Base-by-base conservation (phyloP, 2,329 filamentous ascomycete genomes). In the Colletotrichum cordylinicola region DNA sequence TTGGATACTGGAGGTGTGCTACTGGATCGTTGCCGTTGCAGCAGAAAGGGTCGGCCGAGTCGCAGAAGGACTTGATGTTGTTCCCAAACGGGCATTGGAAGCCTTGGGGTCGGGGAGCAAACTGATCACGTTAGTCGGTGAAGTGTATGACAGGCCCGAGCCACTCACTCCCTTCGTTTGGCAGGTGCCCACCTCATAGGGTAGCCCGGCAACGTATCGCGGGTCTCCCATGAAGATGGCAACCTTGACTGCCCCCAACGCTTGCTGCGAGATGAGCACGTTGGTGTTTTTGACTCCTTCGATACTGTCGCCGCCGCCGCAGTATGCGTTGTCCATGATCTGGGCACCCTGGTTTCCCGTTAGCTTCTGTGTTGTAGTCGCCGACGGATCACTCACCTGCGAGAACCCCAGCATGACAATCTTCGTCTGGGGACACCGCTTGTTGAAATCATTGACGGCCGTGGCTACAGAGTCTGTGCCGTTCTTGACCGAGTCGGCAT, bases 171-270 rank as follows among this genome's bases (percentile, higher is more conserved):
- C 91, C 70, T 87, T 84, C 18, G 88, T 86, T 15, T 79, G 85
- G 83, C 91, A 93, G 1, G 90, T 92, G 15, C 92, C 92, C 52
- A 92, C 90, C 69, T 91, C 88, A 80, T 92, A 93, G 0, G 90
- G 81, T 37, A 92, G 82, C 0, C 91, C 91, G 8, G 84, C 82
- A 9, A 87, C 84, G 79, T 90, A 90, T 74, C 91, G 87, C 5
- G 93, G 93, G 79, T 92, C 89, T 8, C 92, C 92, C 88, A 93
- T 90, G 81, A 93, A 90, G 78, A 94, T 92, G 16, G 89, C 91
- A 0, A 90, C 92, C 82, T 92, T 92, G 78, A 94, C 89, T 80
- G 88, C 88, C 5, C 83, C 84, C 9, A 92, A 82, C 4, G 91
- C 89, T 8, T 84, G 85, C 0, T 87, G 84, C 3, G 84, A 85